Evolutionary conservation across 495 filamentous ascomycete species (phyloP), one percentile per base, ranked within the genome.

Genomic region (Lasiosphaeria miniovina): DNA sequence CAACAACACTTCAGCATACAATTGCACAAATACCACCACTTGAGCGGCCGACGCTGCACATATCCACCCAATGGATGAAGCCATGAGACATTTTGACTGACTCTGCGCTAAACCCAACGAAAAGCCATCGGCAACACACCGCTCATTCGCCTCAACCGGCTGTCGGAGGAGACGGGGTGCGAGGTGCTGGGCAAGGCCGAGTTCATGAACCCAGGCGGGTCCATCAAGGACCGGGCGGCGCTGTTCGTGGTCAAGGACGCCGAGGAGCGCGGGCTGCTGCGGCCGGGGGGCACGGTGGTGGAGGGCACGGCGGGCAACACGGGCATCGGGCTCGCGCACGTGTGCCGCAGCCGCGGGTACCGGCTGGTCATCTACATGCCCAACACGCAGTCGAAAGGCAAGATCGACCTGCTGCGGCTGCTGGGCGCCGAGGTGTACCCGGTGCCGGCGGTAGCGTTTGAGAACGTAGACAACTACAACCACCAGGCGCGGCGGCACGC

Each of bases 301-400:
- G 94, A 98, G 70, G 94, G 94, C 38, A 98, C 94, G 1, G 94
- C 94, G 2, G 94, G 94, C 38, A 98, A 98, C 79, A 98, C 94
- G 10, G 94, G 94, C 48, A 98, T 98, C 75, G 94, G 94, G 6
- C 86, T 98, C 14, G 94, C 94, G 48, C 94, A 98, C 74, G 94
- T 98, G 32, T 98, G 94, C 73, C 86, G 94, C 48, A 89, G 88
- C 33, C 90, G 89, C 69, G 95, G 94, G 33, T 98, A 98, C 82
- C 85, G 88, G 69, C 84, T 96, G 24, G 92, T 97, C 55, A 98
- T 98, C 69, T 98, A 98, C 82, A 98, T 98, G 94, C 94, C 94
- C 65, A 87, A 98, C 79, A 98, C 94, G 45, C 94, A 98, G 75
- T 96, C 91, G 46, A 94, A 96, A 73, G 94, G 93, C 66, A 98